These are phyloP conservation scores for Grosmannia penicillata DNA, from an alignment of 2,329 filamentous ascomycete species.

Conservation along the genomic window DNA sequence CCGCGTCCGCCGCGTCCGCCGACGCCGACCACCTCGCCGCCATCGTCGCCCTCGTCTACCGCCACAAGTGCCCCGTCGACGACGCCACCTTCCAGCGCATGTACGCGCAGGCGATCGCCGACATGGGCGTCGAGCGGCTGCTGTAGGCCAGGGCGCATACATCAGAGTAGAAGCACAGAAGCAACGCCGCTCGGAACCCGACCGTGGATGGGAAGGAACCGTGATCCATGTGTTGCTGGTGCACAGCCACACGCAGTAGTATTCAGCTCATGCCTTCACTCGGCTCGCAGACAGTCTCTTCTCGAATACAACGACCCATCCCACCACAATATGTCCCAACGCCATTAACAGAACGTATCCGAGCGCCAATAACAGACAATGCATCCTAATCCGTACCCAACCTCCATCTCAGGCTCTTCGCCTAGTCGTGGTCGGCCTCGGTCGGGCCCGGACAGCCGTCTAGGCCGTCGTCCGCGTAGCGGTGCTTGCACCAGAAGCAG, in stretches of 20 bases:
- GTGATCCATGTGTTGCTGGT: not conserved
- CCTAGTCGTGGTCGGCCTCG: conserved; percentile 63
- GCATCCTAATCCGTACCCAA: not conserved
- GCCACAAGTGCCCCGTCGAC: conserved; percentile 6
- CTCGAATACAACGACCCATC: no score
- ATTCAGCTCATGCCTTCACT: no score
- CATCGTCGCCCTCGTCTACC: conserved; percentile 13
- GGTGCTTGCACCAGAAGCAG: conserved; percentile 93
- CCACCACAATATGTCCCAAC: no score
- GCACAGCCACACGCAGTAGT: no score
- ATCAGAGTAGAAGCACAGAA: not conserved
- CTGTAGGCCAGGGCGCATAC: no score
- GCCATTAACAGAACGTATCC: no score
- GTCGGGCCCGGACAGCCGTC: conserved; percentile 78
- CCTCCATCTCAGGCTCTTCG: not conserved
- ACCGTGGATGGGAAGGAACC: no score
- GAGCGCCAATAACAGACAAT: not conserved
- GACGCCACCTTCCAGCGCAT: conserved; percentile 9
- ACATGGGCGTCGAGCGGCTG: conserved; percentile 14
- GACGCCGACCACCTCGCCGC: conserved; percentile 12
- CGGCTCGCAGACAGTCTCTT: no score
- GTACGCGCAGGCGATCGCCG: conserved; percentile 12
- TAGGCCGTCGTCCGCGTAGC: conserved; percentile 59
- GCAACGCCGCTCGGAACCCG: no score
- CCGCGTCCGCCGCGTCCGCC: not conserved